Percentiles rank a stretch among this genome's conserved stretches.
These are phyloP conservation scores for Dendrocalamus sinicus DNA, from an alignment of 176 grass and related monocot species.

Conservation along the genomic window DNA sequence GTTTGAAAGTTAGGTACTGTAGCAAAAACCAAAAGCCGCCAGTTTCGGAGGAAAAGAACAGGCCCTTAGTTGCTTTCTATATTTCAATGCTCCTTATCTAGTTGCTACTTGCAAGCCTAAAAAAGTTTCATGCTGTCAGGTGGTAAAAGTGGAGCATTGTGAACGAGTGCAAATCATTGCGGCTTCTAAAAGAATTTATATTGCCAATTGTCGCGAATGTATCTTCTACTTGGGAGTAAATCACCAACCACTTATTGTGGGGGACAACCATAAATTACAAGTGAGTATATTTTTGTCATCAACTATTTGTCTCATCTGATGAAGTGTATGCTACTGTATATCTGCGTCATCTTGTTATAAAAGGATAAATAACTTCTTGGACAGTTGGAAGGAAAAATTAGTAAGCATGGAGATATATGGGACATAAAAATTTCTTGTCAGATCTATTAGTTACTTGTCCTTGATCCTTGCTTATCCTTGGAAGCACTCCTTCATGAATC, in stretches of 20 bases:
- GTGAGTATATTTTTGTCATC: conserved; percentile 50
- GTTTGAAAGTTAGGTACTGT: too few relatives aligned
- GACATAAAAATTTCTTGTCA: background rate
- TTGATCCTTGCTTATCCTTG: conserved; percentile 9
- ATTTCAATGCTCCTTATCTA: conserved; percentile 15
- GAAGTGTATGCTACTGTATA: background rate
- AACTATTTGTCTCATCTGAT: conserved; percentile 22
- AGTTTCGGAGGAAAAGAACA: too few relatives aligned
- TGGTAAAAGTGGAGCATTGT: conserved; percentile 98
- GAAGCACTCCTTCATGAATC: background rate
- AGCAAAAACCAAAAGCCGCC: too few relatives aligned
- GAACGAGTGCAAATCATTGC: conserved; percentile 89
- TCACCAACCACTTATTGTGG: conserved; percentile 83
- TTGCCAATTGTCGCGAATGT: conserved; percentile 96
- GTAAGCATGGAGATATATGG: conserved; percentile 6
- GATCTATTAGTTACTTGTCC: background rate
- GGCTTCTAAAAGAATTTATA: conserved; percentile 87
- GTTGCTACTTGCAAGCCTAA: conserved; percentile 27
- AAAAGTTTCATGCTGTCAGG: conserved; percentile 54
- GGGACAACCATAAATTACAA: conserved; percentile 99
- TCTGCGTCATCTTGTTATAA: conserved; percentile 1
- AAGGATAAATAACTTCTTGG: conserved; percentile 25
- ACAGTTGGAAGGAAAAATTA: conserved; percentile 28
- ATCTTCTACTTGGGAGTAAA: conserved; percentile 93
- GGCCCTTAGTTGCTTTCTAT: background rate